Evolutionary conservation across 768 basidiomycete species (phyloP).

Genomic region (Porpolomopsis calyptriformis): DNA sequence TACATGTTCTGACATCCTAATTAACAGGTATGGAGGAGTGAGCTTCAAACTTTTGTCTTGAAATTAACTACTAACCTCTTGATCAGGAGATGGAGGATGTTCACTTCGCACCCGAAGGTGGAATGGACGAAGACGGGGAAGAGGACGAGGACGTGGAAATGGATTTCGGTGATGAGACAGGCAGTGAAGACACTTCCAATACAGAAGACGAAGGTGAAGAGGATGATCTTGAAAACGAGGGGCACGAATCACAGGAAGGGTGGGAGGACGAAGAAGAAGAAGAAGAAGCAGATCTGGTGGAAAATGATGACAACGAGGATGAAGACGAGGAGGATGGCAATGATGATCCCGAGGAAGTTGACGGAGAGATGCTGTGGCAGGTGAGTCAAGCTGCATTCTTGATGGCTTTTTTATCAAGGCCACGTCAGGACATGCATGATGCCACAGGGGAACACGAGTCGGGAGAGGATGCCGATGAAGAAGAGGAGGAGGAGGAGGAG

Average conservation of each 20-base stretch:
- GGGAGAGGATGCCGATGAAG: slow-evolving; percentile 46
- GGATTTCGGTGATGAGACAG: slow-evolving; percentile 78
- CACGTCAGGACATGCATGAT: slow-evolving; percentile 42
- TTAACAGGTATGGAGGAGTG: slow-evolving; percentile 46
- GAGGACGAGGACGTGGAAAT: slow-evolving; percentile 79
- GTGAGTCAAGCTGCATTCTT: slow-evolving; percentile 27
- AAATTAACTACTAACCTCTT: background rate
- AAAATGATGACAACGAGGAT: slow-evolving; percentile 40
- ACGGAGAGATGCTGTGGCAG: slow-evolving; percentile 50
- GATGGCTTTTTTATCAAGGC: slow-evolving; percentile 1
- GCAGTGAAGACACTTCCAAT: slow-evolving; percentile 71
- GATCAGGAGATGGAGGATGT: slow-evolving; percentile 77
- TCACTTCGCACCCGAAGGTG: slow-evolving; percentile 57
- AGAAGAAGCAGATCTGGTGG: slow-evolving; percentile 53
- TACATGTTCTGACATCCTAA: background rate
- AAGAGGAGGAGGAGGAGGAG: slow-evolving; percentile 37
- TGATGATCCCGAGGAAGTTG: slow-evolving; percentile 34
- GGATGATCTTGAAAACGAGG: slow-evolving; percentile 50
- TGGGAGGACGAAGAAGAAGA: slow-evolving; percentile 67
- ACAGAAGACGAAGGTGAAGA: slow-evolving; percentile 61
- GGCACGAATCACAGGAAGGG: slow-evolving; percentile 44
- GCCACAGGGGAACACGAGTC: slow-evolving; percentile 34
- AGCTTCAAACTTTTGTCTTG: slow-evolving; percentile 23
- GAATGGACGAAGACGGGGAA: slow-evolving; percentile 74
- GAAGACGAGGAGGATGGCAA: slow-evolving; percentile 34